A percentile compares a stretch with the other conserved stretches of the same genome.
Evolutionary conservation across 164 flowering plant genomes (phyloP).

Genomic region (Umbilicus rupestris): DNA sequence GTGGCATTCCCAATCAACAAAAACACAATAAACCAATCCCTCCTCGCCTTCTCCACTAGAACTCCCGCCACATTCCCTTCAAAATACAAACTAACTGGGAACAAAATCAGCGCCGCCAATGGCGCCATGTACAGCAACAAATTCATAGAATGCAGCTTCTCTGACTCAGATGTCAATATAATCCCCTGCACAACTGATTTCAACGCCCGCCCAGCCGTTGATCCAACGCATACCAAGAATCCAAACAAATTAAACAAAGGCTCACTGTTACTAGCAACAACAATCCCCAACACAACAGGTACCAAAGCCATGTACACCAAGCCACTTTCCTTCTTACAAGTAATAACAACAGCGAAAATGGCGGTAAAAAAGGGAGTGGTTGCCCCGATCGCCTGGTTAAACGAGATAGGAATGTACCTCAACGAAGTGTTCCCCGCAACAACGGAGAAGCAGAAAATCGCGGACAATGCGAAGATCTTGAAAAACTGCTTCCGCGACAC

Average conservation of each 20-base stretch:
- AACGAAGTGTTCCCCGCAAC: conserved; percentile 87
- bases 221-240: conserved; percentile 64
- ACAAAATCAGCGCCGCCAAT: conserved; percentile 65
- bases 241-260: conserved; percentile 80
- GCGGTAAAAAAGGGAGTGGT: conserved; percentile 96
- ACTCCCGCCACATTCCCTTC: conserved; percentile 68
- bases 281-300: conserved; percentile 88
- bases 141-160: conserved; percentile 86
- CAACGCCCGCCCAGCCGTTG: conserved; percentile 80
- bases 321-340: conserved; percentile 59
- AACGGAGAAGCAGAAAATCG: conserved; percentile 81
- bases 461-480: conserved; percentile 59
- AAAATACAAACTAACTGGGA: conserved; percentile 60
- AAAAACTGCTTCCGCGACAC: conserved; percentile 55
- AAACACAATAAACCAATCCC: conserved; percentile 44
- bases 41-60: conserved; percentile 50
- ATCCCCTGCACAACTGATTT: conserved; percentile 88
- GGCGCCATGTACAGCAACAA: conserved; percentile 93
- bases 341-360: conserved; percentile 69
- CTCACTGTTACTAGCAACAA: conserved; percentile 79
- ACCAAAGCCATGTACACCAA: conserved; percentile 61
- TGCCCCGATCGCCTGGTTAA: conserved; percentile 89
- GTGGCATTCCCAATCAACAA: conserved; percentile 71
- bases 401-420: conserved; percentile 77
- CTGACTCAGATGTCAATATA: conserved; percentile 58